Percentiles rank a stretch among this genome's conserved stretches.
Conservation (phyloP, 2,329 filamentous ascomycete genomes). For the Hirsutella thompsonii region DNA sequence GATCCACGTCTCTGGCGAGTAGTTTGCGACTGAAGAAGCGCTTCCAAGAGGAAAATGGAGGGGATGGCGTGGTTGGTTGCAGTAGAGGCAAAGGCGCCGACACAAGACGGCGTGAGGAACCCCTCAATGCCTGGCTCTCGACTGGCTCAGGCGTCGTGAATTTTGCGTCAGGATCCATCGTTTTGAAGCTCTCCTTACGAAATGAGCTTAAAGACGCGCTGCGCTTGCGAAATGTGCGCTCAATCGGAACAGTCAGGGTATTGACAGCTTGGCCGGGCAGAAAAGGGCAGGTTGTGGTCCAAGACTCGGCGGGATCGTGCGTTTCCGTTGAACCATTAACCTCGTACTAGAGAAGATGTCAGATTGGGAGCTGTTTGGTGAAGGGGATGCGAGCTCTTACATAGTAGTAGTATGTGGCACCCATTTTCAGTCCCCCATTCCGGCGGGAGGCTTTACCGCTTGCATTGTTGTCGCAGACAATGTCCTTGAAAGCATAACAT, state of each 20-base stretch:
- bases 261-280: slow-evolving; percentile 84
- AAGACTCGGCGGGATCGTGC: slow-evolving; percentile 58
- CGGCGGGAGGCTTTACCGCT: slow-evolving; percentile 31
- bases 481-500: slow-evolving; percentile 76
- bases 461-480: slow-evolving; percentile 64
- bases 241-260: slow-evolving; percentile 65
- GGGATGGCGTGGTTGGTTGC: slow-evolving; percentile 31
- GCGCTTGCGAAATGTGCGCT: slow-evolving; percentile 45
- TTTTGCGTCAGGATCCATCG: slow-evolving; percentile 67
- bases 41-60: slow-evolving; percentile 32
- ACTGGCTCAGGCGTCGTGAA: slow-evolving; percentile 56
- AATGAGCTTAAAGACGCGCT: slow-evolving; percentile 55
- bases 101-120: slow-evolving; percentile 12
- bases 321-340: slow-evolving; percentile 67
- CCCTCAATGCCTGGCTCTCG: slow-evolving; percentile 17
- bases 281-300: slow-evolving; percentile 70
- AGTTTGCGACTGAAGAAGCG: slow-evolving; percentile 35
- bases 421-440: slow-evolving; percentile 79
- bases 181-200: slow-evolving; percentile 47
- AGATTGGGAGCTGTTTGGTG: background rate
- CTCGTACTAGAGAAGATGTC: slow-evolving; percentile 52
- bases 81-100: slow-evolving; percentile 16
- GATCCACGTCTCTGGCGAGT: slow-evolving; percentile 17
- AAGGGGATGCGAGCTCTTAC: slow-evolving; percentile 37
- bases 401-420: slow-evolving; percentile 90